These are phyloP conservation scores for Moesziomyces globuligerus DNA, from an alignment of 1,284 basidiomycete genomes.

Conservation along the genomic window DNA sequence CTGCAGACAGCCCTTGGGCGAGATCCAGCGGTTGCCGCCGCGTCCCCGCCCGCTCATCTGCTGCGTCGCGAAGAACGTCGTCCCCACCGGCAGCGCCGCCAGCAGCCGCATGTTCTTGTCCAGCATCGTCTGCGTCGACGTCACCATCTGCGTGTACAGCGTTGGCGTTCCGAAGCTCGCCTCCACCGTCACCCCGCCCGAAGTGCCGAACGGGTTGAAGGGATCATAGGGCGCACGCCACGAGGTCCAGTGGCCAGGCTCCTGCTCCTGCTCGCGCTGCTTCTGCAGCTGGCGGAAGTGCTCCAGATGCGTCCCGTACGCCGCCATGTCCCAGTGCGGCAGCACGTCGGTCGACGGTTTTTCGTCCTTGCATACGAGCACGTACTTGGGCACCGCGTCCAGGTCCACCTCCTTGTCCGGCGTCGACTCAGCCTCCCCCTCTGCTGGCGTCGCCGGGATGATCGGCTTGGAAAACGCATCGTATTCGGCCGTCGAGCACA, in stretches of 20 bases:
- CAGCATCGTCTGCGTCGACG: slow-evolving; percentile 93
- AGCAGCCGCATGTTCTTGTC: slow-evolving; percentile 85
- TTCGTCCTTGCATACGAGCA: slow-evolving; percentile 32
- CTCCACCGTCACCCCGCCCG: background rate
- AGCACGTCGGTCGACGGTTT: slow-evolving; percentile 15
- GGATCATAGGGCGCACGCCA: slow-evolving; percentile 36
- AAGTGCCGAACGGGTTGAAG: slow-evolving; percentile 26
- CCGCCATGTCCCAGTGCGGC: slow-evolving; percentile 43
- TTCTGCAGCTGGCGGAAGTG: slow-evolving; percentile 27
- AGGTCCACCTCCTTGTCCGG: slow-evolving; percentile 54
- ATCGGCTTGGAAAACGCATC: slow-evolving; percentile 31
- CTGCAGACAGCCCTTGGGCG: slow-evolving; percentile 86
- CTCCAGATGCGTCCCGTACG: slow-evolving; percentile 33
- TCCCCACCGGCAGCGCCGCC: slow-evolving; percentile 76
- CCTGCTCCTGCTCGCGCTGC: slow-evolving; percentile 9
- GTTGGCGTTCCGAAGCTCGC: slow-evolving; percentile 76
- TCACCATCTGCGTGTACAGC: slow-evolving; percentile 87
- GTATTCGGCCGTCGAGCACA: slow-evolving; percentile 41
- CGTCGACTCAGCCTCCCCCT: slow-evolving; percentile 11
- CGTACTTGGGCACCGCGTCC: slow-evolving; percentile 58
- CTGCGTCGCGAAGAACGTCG: slow-evolving; percentile 84
- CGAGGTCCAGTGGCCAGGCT: slow-evolving; percentile 29
- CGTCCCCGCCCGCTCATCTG: slow-evolving; percentile 90
- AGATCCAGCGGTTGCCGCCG: slow-evolving; percentile 91
- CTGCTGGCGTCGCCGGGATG: slow-evolving; percentile 4